Evolutionary conservation across 352 stramenopile species (phyloP).

Genomic region (Pythium phragmitis): DNA sequence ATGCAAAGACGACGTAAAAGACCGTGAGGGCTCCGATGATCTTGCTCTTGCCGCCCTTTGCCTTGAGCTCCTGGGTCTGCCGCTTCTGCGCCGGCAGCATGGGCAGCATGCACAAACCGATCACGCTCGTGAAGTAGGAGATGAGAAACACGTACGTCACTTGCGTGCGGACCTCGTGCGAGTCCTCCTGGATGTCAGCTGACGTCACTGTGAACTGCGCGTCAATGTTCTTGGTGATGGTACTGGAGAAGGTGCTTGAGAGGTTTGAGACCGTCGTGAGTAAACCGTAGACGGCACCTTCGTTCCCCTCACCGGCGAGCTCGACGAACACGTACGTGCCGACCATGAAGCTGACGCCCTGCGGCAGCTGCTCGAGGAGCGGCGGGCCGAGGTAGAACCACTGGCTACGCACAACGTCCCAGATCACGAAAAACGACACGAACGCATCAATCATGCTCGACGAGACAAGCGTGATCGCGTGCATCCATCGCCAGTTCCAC

Average conservation of each 20-base stretch:
- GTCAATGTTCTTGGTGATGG: conserved; percentile 27
- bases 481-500: conserved; percentile 23
- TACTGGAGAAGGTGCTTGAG: conserved; percentile 15
- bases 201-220: conserved; percentile 24
- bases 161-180: conserved; percentile 19
- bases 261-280: conserved; percentile 22
- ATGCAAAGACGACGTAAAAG: conserved; percentile 21
- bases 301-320: conserved; percentile 29
- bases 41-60: conserved; percentile 24
- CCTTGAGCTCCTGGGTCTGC: conserved; percentile 20
- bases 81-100: conserved; percentile 29
- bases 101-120: conserved; percentile 22
- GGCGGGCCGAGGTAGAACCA: conserved; percentile 27
- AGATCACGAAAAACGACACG: conserved; percentile 16
- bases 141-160: conserved; percentile 28
- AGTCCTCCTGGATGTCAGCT: conserved; percentile 25
- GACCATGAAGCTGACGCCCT: conserved; percentile 21
- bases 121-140: conserved; percentile 18
- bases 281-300: conserved; percentile 27
- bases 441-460: conserved; percentile 18
- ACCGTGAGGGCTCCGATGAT: conserved; percentile 23
- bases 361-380: conserved; percentile 19
- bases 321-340: conserved; percentile 24
- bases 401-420: conserved; percentile 23
- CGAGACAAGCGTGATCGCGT: conserved; percentile 4